Conservation (phyloP, 1,284 basidiomycete genomes). For the Austroboletus novae-zelandiae region DNA sequence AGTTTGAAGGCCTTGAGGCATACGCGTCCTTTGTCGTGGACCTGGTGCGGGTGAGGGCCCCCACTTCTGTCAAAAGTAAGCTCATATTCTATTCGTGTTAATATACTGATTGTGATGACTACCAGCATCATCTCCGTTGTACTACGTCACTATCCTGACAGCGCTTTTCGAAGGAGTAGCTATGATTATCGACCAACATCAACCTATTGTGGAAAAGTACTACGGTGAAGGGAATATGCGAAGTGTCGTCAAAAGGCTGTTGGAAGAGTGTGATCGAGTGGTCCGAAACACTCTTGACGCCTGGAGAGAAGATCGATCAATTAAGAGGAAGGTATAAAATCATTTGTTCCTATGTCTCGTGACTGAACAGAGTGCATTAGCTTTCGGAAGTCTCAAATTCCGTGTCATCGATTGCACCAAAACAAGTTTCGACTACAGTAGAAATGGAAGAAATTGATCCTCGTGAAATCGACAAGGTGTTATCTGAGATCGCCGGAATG, state of each 20-base stretch:
- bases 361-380: slow-evolving; percentile 32
- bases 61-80: slow-evolving; percentile 78
- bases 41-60: slow-evolving; percentile 78
- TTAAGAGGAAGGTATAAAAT: slow-evolving; percentile 63
- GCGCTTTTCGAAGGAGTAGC: slow-evolving; percentile 94
- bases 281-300: slow-evolving; percentile 74
- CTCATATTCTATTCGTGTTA: slow-evolving; percentile 3
- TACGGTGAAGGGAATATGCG: slow-evolving; percentile 89
- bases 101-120: slow-evolving; percentile 8
- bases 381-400: slow-evolving; percentile 46
- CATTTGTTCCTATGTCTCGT: slow-evolving; percentile 1
- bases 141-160: slow-evolving; percentile 85
- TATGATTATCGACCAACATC: slow-evolving; percentile 95
- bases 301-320: slow-evolving; percentile 87
- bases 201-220: slow-evolving; percentile 96
- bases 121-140: slow-evolving; percentile 83
- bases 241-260: slow-evolving; percentile 72
- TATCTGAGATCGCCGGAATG: slow-evolving; percentile 88
- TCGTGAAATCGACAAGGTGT: slow-evolving; percentile 84
- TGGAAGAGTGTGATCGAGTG: slow-evolving; percentile 86
- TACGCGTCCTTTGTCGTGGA: slow-evolving; percentile 94
- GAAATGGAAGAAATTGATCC: slow-evolving; percentile 78
- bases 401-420: slow-evolving; percentile 36
- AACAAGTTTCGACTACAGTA: slow-evolving; percentile 35
- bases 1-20: slow-evolving; percentile 88